Conservation (phyloP, 2,329 filamentous ascomycete genomes). For the Neocatenulostroma microsporum region DNA sequence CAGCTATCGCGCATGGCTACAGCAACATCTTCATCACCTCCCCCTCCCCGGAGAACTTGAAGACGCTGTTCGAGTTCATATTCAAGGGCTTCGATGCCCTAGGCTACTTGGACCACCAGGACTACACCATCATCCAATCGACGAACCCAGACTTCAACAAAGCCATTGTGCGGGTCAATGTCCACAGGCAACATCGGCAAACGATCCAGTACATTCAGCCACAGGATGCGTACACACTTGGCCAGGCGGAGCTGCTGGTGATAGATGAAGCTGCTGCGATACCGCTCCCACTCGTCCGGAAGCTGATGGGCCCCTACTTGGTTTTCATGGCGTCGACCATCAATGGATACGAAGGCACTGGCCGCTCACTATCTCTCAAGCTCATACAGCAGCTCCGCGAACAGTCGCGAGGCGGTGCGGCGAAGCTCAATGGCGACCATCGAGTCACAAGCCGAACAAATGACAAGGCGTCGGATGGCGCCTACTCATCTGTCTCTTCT, state of each 20-base stretch:
- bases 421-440: constrained; percentile 48
- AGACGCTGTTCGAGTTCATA: constrained; percentile 95
- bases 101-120: constrained; percentile 86
- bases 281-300: constrained; percentile 81
- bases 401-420: constrained; percentile 63
- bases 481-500: constrained; percentile 53
- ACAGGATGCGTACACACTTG: constrained; percentile 88
- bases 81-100: constrained; percentile 97
- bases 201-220: constrained; percentile 98
- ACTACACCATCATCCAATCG: constrained; percentile 97
- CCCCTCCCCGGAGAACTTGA: constrained; percentile 94
- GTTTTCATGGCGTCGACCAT: constrained; percentile 99
- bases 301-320: constrained; percentile 91
- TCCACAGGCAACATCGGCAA: constrained; percentile 89
- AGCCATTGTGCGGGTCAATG: constrained; percentile 92
- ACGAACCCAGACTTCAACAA: constrained; percentile 99
- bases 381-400: constrained; percentile 95
- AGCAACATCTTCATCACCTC: constrained; percentile 99
- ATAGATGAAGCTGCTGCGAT: constrained; percentile 98
- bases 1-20: constrained; percentile 91
- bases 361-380: constrained; percentile 87
- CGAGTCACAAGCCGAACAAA: constrained; percentile 70
- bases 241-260: constrained; percentile 88
- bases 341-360: constrained; percentile 97
- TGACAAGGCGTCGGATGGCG: constrained; percentile 58